A percentile compares a stretch with the other conserved stretches of the same genome.
Conservation (phyloP, 306 rosid genomes). For the Elaeagnus macrophylla region DNA sequence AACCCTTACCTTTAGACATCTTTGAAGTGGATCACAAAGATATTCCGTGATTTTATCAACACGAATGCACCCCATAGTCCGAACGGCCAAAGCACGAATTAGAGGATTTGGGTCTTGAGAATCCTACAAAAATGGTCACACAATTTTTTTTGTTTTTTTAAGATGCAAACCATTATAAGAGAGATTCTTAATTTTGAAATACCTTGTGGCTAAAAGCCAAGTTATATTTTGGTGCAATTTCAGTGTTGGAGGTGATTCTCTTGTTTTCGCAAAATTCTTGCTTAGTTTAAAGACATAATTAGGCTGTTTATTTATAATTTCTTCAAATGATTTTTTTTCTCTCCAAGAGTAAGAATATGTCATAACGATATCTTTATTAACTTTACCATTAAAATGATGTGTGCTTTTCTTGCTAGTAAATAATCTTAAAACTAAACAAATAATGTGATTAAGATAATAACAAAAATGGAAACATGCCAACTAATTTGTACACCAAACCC, state of each 20-base stretch:
- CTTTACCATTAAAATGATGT: not conserved
- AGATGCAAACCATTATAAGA: not conserved
- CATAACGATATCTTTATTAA: not conserved
- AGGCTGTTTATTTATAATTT: no score
- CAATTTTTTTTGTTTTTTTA: not conserved
- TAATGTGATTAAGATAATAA: no score
- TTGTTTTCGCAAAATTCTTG: no score
- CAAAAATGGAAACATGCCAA: not conserved
- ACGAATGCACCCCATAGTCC: conserved; percentile 99
- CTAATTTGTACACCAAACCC: not conserved
- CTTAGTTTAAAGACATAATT: no score
- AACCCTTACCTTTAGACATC: conserved; percentile 75
- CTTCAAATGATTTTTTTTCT: no score
- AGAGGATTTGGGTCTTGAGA: conserved; percentile 98
- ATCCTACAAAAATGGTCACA: conserved; percentile 49
- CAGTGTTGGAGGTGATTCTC: no score
- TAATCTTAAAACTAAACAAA: not conserved
- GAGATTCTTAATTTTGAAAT: not conserved
- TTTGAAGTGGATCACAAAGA: conserved; percentile 98
- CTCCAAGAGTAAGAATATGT: not conserved
- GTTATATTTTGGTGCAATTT: no score
- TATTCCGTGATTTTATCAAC: conserved; percentile 98
- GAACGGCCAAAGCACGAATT: conserved; percentile 94
- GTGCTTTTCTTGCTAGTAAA: not conserved
- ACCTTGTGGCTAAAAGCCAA: no score